phyloP scores from a whole-genome alignment of 805 yeast species.

The Ascoidea rubescens region DNA sequence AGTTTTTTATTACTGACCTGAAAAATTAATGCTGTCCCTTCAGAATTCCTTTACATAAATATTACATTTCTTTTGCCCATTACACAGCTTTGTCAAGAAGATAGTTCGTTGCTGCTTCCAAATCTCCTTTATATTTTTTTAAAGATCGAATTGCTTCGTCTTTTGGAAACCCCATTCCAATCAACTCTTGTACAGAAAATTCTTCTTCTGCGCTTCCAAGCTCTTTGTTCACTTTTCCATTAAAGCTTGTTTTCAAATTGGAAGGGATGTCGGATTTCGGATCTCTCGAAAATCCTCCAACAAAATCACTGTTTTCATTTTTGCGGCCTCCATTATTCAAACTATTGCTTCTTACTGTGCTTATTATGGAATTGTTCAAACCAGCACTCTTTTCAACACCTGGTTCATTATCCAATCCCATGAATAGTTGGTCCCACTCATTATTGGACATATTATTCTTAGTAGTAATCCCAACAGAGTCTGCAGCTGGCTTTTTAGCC shows the following conservation, averaged over 20 bases:
- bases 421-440: constrained; percentile 91
- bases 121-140: constrained; percentile 52
- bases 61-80: too few relatives aligned
- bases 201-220: constrained; percentile 32
- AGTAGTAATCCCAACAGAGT: not conserved
- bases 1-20: too few relatives aligned
- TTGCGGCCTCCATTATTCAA: constrained; percentile 2
- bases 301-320: not conserved
- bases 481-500: not conserved
- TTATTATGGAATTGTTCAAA: too few relatives aligned
- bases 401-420: constrained; percentile 62
- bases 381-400: not conserved
- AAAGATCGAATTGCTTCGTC: constrained; percentile 57
- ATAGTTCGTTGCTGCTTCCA: constrained; percentile 79
- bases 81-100: constrained; percentile 50
- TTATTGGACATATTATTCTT: constrained; percentile 26
- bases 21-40: too few relatives aligned
- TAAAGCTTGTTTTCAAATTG: not conserved
- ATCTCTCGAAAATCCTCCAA: not conserved
- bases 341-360: constrained; percentile 2
- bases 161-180: constrained; percentile 79
- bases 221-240: constrained; percentile 15
- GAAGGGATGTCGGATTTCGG: not conserved
- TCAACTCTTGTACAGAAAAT: constrained; percentile 59
- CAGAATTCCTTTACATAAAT: too few relatives aligned